Percentiles rank a stretch among this genome's conserved stretches.
Evolutionary conservation across 495 filamentous ascomycete species (phyloP).

Genomic region (Annulohypoxylon maeteangense): DNA sequence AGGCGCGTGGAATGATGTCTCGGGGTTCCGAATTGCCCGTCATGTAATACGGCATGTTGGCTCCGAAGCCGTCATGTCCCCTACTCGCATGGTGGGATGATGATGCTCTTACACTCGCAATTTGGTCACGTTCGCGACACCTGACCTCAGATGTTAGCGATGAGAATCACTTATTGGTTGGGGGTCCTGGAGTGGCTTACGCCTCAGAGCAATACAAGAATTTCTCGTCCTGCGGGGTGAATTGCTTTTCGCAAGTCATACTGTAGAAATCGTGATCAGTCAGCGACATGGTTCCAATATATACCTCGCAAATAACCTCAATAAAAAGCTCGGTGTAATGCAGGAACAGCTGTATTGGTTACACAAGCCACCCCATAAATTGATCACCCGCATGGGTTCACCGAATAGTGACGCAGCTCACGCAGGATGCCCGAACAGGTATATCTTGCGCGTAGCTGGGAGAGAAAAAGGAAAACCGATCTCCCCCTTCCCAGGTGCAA

Average conservation of each 20-base stretch:
- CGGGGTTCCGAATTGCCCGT: slow-evolving; percentile 54
- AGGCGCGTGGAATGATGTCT: slow-evolving; percentile 63
- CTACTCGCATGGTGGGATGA: slow-evolving; percentile 43
- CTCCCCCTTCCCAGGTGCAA: slow-evolving; percentile 38
- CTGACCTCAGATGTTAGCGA: slow-evolving; percentile 45
- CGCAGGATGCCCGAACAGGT: slow-evolving; percentile 52
- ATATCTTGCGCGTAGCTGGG: slow-evolving; percentile 30
- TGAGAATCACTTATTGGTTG: slow-evolving; percentile 37
- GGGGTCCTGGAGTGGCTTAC: slow-evolving; percentile 47
- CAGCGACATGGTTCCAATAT: slow-evolving; percentile 27
- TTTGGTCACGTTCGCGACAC: slow-evolving; percentile 59
- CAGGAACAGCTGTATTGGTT: slow-evolving; percentile 54
- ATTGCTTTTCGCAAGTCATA: slow-evolving; percentile 65
- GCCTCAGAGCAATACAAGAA: slow-evolving; percentile 61
- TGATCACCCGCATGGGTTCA: slow-evolving; percentile 51
- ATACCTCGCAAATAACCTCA: slow-evolving; percentile 7
- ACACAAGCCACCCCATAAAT: slow-evolving; percentile 51
- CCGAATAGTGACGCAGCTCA: slow-evolving; percentile 54
- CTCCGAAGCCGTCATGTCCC: slow-evolving; percentile 41
- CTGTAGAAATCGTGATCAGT: slow-evolving; percentile 46
- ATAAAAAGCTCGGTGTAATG: slow-evolving; percentile 43
- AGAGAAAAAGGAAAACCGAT: slow-evolving; percentile 35
- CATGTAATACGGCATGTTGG: slow-evolving; percentile 50
- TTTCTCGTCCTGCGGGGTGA: slow-evolving; percentile 56
- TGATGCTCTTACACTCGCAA: slow-evolving; percentile 37